These are phyloP conservation scores for Xylaria sp. DNA, from an alignment of 2,329 filamentous ascomycete species.

Conservation along the genomic window DNA sequence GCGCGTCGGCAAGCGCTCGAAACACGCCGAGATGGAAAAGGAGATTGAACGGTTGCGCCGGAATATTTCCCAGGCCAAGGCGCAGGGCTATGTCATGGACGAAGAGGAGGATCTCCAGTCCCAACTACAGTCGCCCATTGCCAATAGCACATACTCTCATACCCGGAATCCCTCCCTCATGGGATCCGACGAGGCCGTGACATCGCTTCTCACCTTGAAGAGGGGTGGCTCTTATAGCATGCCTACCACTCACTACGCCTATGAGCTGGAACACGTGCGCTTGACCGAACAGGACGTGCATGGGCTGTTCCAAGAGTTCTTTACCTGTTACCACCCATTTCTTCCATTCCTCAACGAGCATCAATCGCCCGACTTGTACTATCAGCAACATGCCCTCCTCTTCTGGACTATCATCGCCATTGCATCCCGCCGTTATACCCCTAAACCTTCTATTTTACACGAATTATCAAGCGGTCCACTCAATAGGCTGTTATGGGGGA, in stretches of 20 bases:
- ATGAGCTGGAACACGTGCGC: slow-evolving; percentile 67
- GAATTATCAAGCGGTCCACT: slow-evolving; percentile 69
- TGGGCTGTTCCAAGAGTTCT: slow-evolving; percentile 76
- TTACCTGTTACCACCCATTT: slow-evolving; percentile 76
- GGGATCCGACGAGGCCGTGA: slow-evolving; percentile 72
- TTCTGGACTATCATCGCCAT: slow-evolving; percentile 86
- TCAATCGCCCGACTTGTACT: slow-evolving; percentile 74
- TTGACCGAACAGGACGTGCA: slow-evolving; percentile 67
- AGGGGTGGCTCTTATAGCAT: slow-evolving; percentile 67
- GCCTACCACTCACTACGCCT: slow-evolving; percentile 59
- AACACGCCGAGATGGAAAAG: slow-evolving; percentile 86
- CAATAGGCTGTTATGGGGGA: slow-evolving; percentile 76
- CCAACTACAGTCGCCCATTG: slow-evolving; percentile 63
- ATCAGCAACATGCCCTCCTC: slow-evolving; percentile 76
- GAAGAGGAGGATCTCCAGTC: slow-evolving; percentile 62
- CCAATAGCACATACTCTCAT: slow-evolving; percentile 63
- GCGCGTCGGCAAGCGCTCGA: slow-evolving; percentile 79
- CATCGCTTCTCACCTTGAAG: slow-evolving; percentile 69
- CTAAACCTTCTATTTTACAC: slow-evolving; percentile 68
- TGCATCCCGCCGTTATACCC: slow-evolving; percentile 72
- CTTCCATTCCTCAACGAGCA: slow-evolving; percentile 74
- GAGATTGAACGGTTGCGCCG: slow-evolving; percentile 74
- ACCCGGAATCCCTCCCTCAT: slow-evolving; percentile 68
- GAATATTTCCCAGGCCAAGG: slow-evolving; percentile 63
- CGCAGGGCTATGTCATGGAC: slow-evolving; percentile 61